A percentile compares a stretch with the other conserved stretches of the same genome.
phyloP scores from a whole-genome alignment of 1,284 basidiomycete species.

The Leccinum subatratum region DNA sequence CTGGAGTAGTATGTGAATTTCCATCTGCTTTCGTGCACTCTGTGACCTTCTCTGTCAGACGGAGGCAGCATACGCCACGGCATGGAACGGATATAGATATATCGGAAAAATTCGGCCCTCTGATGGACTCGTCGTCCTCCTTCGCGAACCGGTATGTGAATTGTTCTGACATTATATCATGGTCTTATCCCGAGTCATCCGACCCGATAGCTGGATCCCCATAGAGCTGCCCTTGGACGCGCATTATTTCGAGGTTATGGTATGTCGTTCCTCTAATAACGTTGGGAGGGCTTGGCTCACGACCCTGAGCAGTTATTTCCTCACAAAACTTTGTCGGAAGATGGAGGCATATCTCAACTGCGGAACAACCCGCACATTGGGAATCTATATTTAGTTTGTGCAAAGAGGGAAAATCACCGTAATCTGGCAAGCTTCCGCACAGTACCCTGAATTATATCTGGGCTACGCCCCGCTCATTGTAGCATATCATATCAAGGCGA shows the following conservation, averaged over 20 bases:
- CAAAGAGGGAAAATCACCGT: slow-evolving; percentile 27
- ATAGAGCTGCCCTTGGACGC: slow-evolving; percentile 33
- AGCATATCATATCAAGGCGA: neutral
- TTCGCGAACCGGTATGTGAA: slow-evolving; percentile 40
- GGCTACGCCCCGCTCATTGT: neutral
- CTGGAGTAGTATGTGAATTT: slow-evolving; percentile 41
- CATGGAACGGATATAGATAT: slow-evolving; percentile 43
- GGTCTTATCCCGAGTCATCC: slow-evolving; percentile 3
- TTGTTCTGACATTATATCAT: neutral
- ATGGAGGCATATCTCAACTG: slow-evolving; percentile 35
- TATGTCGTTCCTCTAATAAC: slow-evolving; percentile 20
- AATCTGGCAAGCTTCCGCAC: slow-evolving; percentile 11
- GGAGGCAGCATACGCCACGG: slow-evolving; percentile 40
- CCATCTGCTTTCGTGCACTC: neutral
- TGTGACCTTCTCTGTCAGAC: slow-evolving; percentile 36
- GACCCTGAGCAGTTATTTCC: slow-evolving; percentile 37
- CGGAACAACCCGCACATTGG: slow-evolving; percentile 38
- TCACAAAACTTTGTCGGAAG: slow-evolving; percentile 50
- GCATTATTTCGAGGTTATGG: slow-evolving; percentile 46
- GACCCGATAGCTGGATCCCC: slow-evolving; percentile 24
- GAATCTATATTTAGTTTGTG: slow-evolving; percentile 50
- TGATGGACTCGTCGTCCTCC: slow-evolving; percentile 36
- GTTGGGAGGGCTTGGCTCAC: slow-evolving; percentile 10
- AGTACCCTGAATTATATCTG: neutral
- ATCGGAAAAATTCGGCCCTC: slow-evolving; percentile 31